These are phyloP conservation scores for Fraxinus xanthoxyloides DNA, from an alignment of 305 asterid genomes.

Conservation along the genomic window DNA sequence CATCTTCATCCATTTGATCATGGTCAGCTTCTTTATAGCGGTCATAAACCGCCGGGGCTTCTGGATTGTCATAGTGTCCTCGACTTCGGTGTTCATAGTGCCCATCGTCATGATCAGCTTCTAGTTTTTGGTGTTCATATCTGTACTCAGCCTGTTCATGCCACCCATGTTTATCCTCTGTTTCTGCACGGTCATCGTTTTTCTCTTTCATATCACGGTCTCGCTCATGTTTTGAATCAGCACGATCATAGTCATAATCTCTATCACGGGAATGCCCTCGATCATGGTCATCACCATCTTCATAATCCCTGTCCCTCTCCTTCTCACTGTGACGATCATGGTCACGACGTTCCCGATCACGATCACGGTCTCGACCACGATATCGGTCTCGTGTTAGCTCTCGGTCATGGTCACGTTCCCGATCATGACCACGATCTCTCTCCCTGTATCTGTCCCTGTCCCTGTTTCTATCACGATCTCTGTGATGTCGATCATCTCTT, in stretches of 20 bases:
- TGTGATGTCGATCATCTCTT: constrained; percentile 83
- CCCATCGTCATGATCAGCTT: constrained; percentile 48
- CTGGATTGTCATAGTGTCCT: constrained; percentile 24
- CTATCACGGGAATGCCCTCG: constrained; percentile 71
- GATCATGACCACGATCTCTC: constrained; percentile 46
- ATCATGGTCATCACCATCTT: constrained; percentile 50
- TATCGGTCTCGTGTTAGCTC: not conserved
- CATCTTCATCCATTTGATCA: constrained; percentile 83
- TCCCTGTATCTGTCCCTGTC: constrained; percentile 62
- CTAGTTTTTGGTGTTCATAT: constrained; percentile 31
- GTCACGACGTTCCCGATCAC: constrained; percentile 31
- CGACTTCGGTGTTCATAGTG: constrained; percentile 36
- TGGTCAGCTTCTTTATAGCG: constrained; percentile 61
- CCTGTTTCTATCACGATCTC: constrained; percentile 78
- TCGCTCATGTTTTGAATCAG: constrained; percentile 53
- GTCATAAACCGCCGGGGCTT: constrained; percentile 53
- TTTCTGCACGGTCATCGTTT: constrained; percentile 41
- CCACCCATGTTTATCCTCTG: constrained; percentile 58
- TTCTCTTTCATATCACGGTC: constrained; percentile 54
- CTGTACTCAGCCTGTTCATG: constrained; percentile 50
- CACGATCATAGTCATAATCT: constrained; percentile 56
- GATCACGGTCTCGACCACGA: constrained; percentile 1
- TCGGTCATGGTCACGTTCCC: not conserved
- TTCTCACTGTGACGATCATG: constrained; percentile 52
- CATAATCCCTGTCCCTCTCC: constrained; percentile 41